Percentiles rank a stretch among this genome's conserved stretches.
phyloP scores from a whole-genome alignment of 2,329 filamentous ascomycete species.

The Exophiala spinifera region DNA sequence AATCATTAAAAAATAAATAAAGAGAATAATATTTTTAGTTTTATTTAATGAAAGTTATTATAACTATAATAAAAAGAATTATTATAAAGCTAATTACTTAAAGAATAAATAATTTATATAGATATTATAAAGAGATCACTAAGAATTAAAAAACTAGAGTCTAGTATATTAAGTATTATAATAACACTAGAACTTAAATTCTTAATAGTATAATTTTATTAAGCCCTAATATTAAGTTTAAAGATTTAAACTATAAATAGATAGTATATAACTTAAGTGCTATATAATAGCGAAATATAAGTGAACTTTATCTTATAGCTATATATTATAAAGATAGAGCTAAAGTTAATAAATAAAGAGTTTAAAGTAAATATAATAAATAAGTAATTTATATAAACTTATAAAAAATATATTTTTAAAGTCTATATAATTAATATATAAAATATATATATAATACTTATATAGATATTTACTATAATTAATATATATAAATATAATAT shows the following conservation, averaged over 20 bases:
- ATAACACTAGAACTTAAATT: no score
- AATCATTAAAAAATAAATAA: no score
- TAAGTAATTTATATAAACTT: slow-evolving; percentile 1
- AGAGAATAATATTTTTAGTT: no score
- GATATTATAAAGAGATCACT: no score
- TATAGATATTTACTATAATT: not conserved
- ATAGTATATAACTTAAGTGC: not conserved
- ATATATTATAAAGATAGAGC: slow-evolving; percentile 2
- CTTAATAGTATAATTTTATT: not conserved
- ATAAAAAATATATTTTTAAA: not conserved
- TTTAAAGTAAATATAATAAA: not conserved
- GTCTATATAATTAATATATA: slow-evolving; percentile 2
- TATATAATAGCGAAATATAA: slow-evolving; percentile 2
- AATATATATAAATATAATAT: slow-evolving; percentile 5
- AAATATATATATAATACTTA: not conserved
- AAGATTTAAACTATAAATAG: not conserved
- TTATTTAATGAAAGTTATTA: not conserved
- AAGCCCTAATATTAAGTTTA: not conserved
- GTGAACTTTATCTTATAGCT: slow-evolving; percentile 7
- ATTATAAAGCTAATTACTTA: not conserved
- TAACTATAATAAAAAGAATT: not conserved
- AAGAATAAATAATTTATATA: no score
- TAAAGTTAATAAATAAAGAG: not conserved
- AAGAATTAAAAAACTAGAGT: not conserved
- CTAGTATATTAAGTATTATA: not conserved